A percentile compares a stretch with the other conserved stretches of the same genome.
Conservation (phyloP, 495 filamentous ascomycete genomes). For the Penicillium desertorum region DNA sequence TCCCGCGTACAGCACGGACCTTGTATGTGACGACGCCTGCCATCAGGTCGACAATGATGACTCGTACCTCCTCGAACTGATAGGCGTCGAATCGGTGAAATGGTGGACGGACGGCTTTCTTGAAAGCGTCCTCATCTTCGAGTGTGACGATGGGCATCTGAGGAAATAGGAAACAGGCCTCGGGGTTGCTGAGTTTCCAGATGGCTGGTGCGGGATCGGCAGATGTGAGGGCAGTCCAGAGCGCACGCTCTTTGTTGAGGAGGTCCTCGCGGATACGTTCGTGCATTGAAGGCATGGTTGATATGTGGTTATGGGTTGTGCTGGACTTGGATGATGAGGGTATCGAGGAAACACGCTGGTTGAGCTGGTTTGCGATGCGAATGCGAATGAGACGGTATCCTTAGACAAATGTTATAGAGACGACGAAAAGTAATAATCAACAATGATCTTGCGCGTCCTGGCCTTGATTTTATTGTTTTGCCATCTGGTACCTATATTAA, state of each 20-base stretch:
- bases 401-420: not conserved
- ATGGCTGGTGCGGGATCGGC: conserved; percentile 44
- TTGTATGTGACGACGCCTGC: conserved; percentile 43
- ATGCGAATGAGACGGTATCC: not conserved
- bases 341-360: not conserved
- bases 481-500: conserved; percentile 19
- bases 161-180: conserved; percentile 43
- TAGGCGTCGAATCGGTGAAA: conserved; percentile 48
- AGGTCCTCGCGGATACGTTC: conserved; percentile 48
- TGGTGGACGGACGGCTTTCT: conserved; percentile 33
- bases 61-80: conserved; percentile 39
- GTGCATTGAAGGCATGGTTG: conserved; percentile 42
- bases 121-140: conserved; percentile 29
- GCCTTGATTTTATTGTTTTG: conserved; percentile 11
- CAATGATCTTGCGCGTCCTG: not conserved
- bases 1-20: conserved; percentile 30
- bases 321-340: not conserved
- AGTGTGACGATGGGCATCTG: conserved; percentile 39
- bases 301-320: not conserved
- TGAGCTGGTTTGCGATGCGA: not conserved
- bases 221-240: conserved; percentile 48
- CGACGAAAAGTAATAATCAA: not conserved
- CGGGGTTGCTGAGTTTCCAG: conserved; percentile 37
- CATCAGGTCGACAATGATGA: conserved; percentile 49
- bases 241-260: conserved; percentile 37